phyloP scores from a whole-genome alignment of 768 basidiomycete species.

The Flagelloscypha sp. region DNA sequence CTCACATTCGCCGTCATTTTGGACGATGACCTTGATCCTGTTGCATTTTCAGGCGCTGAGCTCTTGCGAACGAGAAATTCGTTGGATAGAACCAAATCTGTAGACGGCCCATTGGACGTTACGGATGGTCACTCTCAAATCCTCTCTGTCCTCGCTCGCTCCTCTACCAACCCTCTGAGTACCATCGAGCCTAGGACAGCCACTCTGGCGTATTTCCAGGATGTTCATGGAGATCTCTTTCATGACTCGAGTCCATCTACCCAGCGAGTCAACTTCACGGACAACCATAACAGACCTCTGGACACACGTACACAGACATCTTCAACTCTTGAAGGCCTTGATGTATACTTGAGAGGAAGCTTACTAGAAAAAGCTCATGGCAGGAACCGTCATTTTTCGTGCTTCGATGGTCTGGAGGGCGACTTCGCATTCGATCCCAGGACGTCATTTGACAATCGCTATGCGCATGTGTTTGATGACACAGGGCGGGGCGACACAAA shows the following conservation, averaged over 20 bases:
- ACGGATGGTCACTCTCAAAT: constrained; percentile 14
- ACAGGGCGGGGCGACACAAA: too few relatives aligned
- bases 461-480: too few relatives aligned
- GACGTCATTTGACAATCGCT: too few relatives aligned
- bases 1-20: constrained; percentile 54
- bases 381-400: constrained; percentile 20
- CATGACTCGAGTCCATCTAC: not conserved
- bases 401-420: constrained; percentile 15
- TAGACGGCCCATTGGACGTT: not conserved
- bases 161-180: constrained; percentile 11
- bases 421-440: too few relatives aligned
- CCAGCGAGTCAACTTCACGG: not conserved
- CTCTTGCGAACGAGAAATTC: constrained; percentile 29
- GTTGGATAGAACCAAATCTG: constrained; percentile 7
- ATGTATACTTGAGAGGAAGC: constrained; percentile 27
- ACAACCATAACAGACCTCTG: constrained; percentile 11
- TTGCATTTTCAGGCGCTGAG: constrained; percentile 46
- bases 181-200: constrained; percentile 17
- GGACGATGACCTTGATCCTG: constrained; percentile 49
- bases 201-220: constrained; percentile 21
- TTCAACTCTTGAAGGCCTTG: constrained; percentile 28
- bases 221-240: constrained; percentile 13
- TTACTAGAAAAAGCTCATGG: constrained; percentile 19
- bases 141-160: constrained; percentile 15
- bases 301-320: constrained; percentile 23